A percentile compares a stretch with the other conserved stretches of the same genome.
These are phyloP conservation scores for Protomyces pachydermus DNA, from an alignment of 1,139 yeast species.

Conservation along the genomic window DNA sequence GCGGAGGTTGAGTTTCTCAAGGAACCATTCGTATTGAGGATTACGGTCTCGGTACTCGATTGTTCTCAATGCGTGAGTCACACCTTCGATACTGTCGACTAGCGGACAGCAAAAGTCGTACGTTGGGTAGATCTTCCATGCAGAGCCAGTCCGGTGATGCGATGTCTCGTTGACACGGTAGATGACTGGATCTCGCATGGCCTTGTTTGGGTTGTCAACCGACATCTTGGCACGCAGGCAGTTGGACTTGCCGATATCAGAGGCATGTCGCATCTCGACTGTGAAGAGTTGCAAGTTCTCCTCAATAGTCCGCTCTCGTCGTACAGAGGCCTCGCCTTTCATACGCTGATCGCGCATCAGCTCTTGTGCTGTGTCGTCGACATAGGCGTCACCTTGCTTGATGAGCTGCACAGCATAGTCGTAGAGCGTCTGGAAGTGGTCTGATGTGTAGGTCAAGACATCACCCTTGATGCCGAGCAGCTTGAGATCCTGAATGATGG, in stretches of 20 bases:
- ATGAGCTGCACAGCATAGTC: slow-evolving; percentile 76
- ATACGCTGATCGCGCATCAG: slow-evolving; percentile 96
- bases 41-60: slow-evolving; percentile 97
- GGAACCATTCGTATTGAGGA: slow-evolving; percentile 95
- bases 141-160: slow-evolving; percentile 87
- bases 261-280: slow-evolving; percentile 79
- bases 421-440: slow-evolving; percentile 86
- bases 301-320: slow-evolving; percentile 87
- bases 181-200: slow-evolving; percentile 93
- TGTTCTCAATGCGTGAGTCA: slow-evolving; percentile 94
- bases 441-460: slow-evolving; percentile 77
- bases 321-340: slow-evolving; percentile 85
- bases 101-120: slow-evolving; percentile 97
- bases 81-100: slow-evolving; percentile 92
- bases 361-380: slow-evolving; percentile 91
- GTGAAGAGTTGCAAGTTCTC: slow-evolving; percentile 81
- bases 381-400: slow-evolving; percentile 91
- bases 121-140: slow-evolving; percentile 95
- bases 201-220: slow-evolving; percentile 80
- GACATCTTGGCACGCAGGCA: slow-evolving; percentile 95
- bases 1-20: slow-evolving; percentile 70
- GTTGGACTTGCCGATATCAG: slow-evolving; percentile 79
- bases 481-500: slow-evolving; percentile 83
- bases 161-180: slow-evolving; percentile 95
- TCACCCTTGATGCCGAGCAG: slow-evolving; percentile 90